phyloP scores from a whole-genome alignment of 805 yeast species.

The Zygosaccharomyces bailii region DNA sequence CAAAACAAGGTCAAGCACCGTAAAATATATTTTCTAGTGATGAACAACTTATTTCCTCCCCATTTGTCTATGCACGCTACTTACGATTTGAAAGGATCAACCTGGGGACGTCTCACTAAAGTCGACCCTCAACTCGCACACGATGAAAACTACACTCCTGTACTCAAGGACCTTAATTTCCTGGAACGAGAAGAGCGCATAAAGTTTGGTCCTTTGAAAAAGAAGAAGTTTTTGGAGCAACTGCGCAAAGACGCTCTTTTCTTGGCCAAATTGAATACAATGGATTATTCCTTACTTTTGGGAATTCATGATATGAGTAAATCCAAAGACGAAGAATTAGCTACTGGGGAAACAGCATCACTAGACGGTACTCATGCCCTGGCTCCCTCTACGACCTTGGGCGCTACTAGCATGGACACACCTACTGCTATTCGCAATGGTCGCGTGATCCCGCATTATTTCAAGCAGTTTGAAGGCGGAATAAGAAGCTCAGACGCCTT shows the following conservation, averaged over 20 bases:
- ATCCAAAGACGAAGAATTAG: constrained; percentile 45
- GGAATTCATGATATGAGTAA: constrained; percentile 78
- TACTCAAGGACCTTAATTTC: constrained; percentile 89
- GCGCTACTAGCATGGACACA: constrained; percentile 5
- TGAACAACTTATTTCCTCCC: constrained; percentile 97
- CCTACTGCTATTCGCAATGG: constrained; percentile 6
- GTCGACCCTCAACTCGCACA: constrained; percentile 23
- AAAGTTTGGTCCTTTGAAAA: constrained; percentile 71
- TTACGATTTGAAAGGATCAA: constrained; percentile 90
- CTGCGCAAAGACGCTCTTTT: constrained; percentile 70
- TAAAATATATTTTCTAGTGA: constrained; percentile 88
- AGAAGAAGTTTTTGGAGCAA: constrained; percentile 59
- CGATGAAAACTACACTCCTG: constrained; percentile 38
- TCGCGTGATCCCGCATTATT: constrained; percentile 37
- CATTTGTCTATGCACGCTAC: constrained; percentile 79
- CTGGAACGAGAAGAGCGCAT: constrained; percentile 60
- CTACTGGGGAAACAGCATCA: constrained; percentile 27
- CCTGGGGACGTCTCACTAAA: constrained; percentile 69
- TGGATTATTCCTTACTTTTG: constrained; percentile 90
- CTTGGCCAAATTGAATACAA: constrained; percentile 71
- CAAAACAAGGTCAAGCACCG: constrained; percentile 43
- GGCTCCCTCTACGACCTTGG: constrained; percentile 3
- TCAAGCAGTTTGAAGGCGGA: constrained; percentile 83
- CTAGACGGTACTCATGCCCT: constrained; percentile 7
- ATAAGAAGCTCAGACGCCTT: constrained; percentile 59